Evolutionary conservation across 2,329 filamentous ascomycete species (phyloP).

Genomic region (Colletotrichum sp.): DNA sequence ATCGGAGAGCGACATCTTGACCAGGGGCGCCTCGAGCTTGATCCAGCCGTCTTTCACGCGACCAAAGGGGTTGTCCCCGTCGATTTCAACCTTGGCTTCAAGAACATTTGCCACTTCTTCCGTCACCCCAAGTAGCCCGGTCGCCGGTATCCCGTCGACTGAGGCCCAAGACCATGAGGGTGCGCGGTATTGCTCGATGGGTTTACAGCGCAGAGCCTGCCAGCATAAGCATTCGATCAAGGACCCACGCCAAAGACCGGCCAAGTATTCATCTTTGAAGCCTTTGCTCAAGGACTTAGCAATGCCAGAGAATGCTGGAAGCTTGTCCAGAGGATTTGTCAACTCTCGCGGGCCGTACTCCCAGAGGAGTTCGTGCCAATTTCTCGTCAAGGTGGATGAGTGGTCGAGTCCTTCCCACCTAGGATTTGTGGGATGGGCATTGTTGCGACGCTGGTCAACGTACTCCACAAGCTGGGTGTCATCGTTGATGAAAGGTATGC

Average conservation of each 20-base stretch:
- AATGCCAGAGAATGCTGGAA: slow-evolving; percentile 34
- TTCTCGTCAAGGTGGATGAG: neutral
- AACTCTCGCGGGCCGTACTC: slow-evolving; percentile 18
- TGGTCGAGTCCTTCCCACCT: neutral
- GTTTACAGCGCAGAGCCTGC: neutral
- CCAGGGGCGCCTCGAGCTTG: slow-evolving; percentile 6
- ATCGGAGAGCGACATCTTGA: neutral
- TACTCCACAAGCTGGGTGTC: neutral
- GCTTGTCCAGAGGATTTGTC: slow-evolving; percentile 25
- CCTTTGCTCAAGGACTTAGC: slow-evolving; percentile 26
- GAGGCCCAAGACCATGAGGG: slow-evolving; percentile 17
- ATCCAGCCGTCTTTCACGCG: slow-evolving; percentile 10
- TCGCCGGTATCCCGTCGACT: neutral
- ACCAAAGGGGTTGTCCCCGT: slow-evolving; percentile 17
- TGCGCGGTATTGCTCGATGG: neutral
- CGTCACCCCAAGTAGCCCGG: neutral
- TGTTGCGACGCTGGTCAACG: neutral
- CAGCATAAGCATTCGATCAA: slow-evolving; percentile 4
- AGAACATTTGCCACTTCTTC: neutral
- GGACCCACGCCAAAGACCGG: slow-evolving; percentile 30
- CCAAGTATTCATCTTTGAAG: slow-evolving; percentile 28
- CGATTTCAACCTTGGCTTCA: slow-evolving; percentile 1
- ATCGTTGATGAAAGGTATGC: neutral
- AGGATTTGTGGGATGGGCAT: neutral
- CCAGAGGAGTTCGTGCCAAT: neutral